Base-by-base conservation (phyloP, 345 rosid genomes). In the Carallia pectinifolia region DNA sequence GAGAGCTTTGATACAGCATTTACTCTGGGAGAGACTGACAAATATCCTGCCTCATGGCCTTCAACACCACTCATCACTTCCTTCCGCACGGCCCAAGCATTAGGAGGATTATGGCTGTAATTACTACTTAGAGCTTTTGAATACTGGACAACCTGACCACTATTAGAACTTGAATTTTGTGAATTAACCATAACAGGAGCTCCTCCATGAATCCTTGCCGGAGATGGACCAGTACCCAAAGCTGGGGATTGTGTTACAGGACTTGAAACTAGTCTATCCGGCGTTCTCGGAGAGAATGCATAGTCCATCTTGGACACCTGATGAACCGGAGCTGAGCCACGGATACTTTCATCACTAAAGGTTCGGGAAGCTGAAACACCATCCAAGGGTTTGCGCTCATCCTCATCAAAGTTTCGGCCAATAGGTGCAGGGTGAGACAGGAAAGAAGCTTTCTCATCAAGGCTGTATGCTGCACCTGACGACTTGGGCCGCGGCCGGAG, bases 351-450 rank as follows among this genome's bases (percentile, higher is more conserved):
- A 36, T 71, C 73, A 15, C 61, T 65, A 5, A 72, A 36, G 4
- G 70, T 69, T 13, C 65, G 40, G 12, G 70, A 40, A 39, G 70
- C 67, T 13, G 71, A 59, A 31, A 4, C 15, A 16, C 64, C 64
- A 36, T 39, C 70, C 29, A 80, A 56, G 12, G 83, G 80, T 53
- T 66, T 76, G 2, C 66, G 54, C 33, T 76, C 83, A 36, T 73
- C 78, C 70, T 70, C 73, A 29, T 76, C 78, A 73, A 76, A 80
- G 67, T 73, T 76, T 66, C 52, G 40, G 47, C 78, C 78, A 16
- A 63, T 79, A 18, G 67, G 64, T 6, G 70, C 33, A 10, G 64
- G 64, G 48, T 64, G 61, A 62, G 73, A 63, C 9, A 79, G 67
- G 58, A 79, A 68, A 23, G 67, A 67, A 27, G 65, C 56, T 67